Evolutionary conservation across 2,329 filamentous ascomycete species (phyloP), one percentile per base, ranked within the genome.

Genomic region (Neopestalotiopsis clavispora): DNA sequence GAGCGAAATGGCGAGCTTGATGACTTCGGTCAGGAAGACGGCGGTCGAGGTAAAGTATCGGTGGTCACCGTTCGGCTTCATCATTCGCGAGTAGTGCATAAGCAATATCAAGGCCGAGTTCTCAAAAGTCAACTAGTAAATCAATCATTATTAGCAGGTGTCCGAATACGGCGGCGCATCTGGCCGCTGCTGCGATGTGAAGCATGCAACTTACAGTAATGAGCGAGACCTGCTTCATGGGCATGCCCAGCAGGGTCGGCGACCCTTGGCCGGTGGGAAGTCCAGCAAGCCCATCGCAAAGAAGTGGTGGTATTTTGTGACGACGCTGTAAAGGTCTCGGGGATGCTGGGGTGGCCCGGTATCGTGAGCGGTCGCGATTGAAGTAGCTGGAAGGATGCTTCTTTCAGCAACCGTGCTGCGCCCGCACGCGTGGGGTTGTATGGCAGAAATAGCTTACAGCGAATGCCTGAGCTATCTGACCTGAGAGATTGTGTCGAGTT

Each of bases 31-130:
- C 71, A 98, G 86, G 78, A 98, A 94, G 67, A 99, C 94, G 58
- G 95, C 95, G 10, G 96, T 98, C 57, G 95, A 98, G 52, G 95
- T 91, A 75, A 96, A 94, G 81, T 98, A 98, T 78, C 95, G 91
- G 77, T 95, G 93, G 73, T 94, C 93, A 78, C 91, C 90, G 10
- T 88, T 85, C 10, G 91, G 87, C n/a, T 94, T 92, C 95, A 98
- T 98, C 70, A 97, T 90, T 72, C 95, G 90, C 38, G 95, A 97
- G 81, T 98, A 97, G 83, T 98, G 95, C 87, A 97, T 92, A 68
- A 98, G 90, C 73, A 95, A 83, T 70, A 94, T 94, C 70, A 95
- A 85, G 32, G 90, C 91, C 7, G 92, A 94, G 78, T 95, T 95
- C 83, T 95, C 91, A 71, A 93, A 89, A 34, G 91, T 94, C 76